Evolutionary conservation across 2,329 filamentous ascomycete species (phyloP), one percentile per base, ranked within the genome.

Genomic region (Allantophomopsis lycopodina): DNA sequence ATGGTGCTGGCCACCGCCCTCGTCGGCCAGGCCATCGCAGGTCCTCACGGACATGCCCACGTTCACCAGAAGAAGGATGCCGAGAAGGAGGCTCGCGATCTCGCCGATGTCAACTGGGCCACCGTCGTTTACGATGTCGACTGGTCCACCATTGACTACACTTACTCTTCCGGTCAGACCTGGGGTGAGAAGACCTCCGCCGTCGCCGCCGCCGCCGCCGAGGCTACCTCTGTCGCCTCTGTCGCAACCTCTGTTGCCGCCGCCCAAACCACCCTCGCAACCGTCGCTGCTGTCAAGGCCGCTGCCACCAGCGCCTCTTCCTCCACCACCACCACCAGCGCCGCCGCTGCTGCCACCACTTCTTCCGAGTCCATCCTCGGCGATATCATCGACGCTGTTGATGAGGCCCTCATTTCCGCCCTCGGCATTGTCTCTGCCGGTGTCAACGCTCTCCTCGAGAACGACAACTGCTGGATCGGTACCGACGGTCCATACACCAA

Each of bases 391-490:
- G 23, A 28, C 11, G 23, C 23, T 10, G 23, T 28, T 28, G 23
- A 28, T 10, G 23, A 28, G 7, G 23, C 23, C 23, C 23, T 28
- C 23, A 28, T 28, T 8, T 8, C 23, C 23, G 23, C 23, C 23
- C 23, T 28, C 23, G 38, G 38, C 14, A 30, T 38, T n/a, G 30
- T 15, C 5, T 14, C 21, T 12, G 16, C 35, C 21, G 46, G 46
- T 36, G 31, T 40, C 23, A 50, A 50, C 43, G 37, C 48, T 17
- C 47, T 55, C 44, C 40, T 32, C 37, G 41, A 46, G 45, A 53
- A 53, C 43, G 55, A 51, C 23, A 48, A 38, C 30, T 55, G 57
- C 41, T 61, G 58, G 59, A 44, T 60, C 16, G 58, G 59, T 18
- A 40, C 42, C 12, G 55, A 57, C 42, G 49, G 56, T 40, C 40